A percentile compares a stretch with the other conserved stretches of the same genome.
Evolutionary conservation across 805 yeast species (phyloP).

Genomic region (Teunomyces kruisii): DNA sequence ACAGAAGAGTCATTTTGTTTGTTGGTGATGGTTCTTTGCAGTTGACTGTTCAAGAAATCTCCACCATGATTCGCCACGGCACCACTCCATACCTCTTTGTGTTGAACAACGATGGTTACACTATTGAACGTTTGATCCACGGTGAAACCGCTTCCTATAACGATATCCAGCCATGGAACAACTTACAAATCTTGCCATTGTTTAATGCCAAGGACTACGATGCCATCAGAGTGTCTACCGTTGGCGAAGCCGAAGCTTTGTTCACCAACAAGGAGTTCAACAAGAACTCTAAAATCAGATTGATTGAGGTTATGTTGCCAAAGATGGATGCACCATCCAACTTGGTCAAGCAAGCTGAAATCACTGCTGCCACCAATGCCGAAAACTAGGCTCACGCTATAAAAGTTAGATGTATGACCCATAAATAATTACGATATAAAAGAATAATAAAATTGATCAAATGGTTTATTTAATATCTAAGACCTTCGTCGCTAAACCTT

Average conservation of each 20-base stretch:
- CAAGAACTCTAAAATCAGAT: conserved; percentile 57
- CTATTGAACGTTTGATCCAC: conserved; percentile 73
- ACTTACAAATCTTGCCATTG: conserved; percentile 52
- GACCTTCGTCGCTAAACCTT: too few relatives aligned
- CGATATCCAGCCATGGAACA: conserved; percentile 69
- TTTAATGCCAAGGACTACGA: conserved; percentile 64
- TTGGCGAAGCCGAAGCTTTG: conserved; percentile 58
- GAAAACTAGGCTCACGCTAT: neutral
- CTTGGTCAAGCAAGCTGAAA: conserved; percentile 34
- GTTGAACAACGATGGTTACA: conserved; percentile 71
- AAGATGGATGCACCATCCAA: conserved; percentile 68
- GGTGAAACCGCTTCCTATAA: conserved; percentile 66
- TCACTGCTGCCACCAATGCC: conserved; percentile 20
- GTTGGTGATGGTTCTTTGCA: conserved; percentile 78
- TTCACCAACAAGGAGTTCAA: conserved; percentile 49
- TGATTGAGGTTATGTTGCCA: conserved; percentile 67
- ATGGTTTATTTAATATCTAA: too few relatives aligned
- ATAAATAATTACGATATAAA: neutral
- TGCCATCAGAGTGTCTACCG: conserved; percentile 50
- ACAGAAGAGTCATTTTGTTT: conserved; percentile 62
- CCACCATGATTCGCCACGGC: conserved; percentile 66
- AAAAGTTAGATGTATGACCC: neutral
- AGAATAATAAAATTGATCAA: too few relatives aligned
- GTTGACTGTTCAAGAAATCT: conserved; percentile 71
- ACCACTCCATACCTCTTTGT: conserved; percentile 68